Base-by-base conservation (phyloP, 805 yeast genomes). In the Starmerella cellae region DNA sequence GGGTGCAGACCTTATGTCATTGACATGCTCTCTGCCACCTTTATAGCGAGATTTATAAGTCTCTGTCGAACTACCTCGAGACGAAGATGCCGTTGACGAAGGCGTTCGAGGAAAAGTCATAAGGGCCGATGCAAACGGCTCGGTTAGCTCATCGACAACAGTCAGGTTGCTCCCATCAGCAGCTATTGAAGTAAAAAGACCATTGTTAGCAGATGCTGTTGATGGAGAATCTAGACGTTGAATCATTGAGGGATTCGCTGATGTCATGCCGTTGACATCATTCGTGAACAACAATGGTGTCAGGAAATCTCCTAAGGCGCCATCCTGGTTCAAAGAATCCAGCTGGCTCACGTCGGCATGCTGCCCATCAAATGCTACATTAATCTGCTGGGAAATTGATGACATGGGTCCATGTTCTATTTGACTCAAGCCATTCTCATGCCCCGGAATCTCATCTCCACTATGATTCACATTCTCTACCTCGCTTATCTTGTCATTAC, bases 111-210 rank as follows among this genome's bases (percentile, higher is more conserved):
- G 13, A 24, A 13, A 13, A 10, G 22, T 13, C 14, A 5, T n/a
- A 18, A 23, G 4, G 2, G 36, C 37, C n/a, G 39, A 19, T 13
- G 44, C 39, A 18, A 38, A 42, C 26, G 45, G 42, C 2, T 37
- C 38, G 9, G 35, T 11, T 13, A 37, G 42, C 34, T 42, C 42
- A 14, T 38, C 45, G 3, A 23, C 21, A 3, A 19, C 42, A 18
- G 39, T 35, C 16, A 36, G 18, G 31, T 28, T 36, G 18, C 9
- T 8, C 11, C 28, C 28, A 13, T 24, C 28, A 24, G 28, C 8
- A 13, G 13, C n/a, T n/a, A n/a, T n/a, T n/a, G n/a, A n/a, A n/a
- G n/a, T n/a, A n/a, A n/a, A n/a, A n/a, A n/a, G n/a, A n/a, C n/a
- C n/a, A n/a, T n/a, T n/a, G n/a, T n/a, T n/a, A n/a, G n/a, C n/a